Evolutionary conservation across 1,139 yeast species (phyloP).

Genomic region (Meyerozyma elateridarum): DNA sequence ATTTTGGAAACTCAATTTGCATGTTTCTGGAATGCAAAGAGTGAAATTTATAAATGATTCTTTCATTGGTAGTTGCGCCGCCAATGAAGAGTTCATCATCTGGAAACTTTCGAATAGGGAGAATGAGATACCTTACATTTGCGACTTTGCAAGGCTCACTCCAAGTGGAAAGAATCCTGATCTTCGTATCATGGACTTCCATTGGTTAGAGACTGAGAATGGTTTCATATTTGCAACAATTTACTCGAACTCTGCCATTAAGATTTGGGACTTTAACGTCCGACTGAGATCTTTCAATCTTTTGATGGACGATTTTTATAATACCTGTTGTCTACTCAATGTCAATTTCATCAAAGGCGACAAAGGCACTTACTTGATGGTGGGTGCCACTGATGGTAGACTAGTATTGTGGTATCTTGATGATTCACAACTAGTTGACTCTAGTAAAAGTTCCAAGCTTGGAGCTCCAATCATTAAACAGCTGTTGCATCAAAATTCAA

Average conservation of each 20-base stretch:
- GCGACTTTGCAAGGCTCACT: conserved; percentile 45
- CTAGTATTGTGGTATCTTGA: conserved; percentile 57
- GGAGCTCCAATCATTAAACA: conserved; percentile 35
- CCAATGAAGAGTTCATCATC: conserved; percentile 80
- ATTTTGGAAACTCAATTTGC: conserved; percentile 67
- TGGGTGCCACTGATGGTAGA: conserved; percentile 82
- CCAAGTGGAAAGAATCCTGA: conserved; percentile 59
- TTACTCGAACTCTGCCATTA: conserved; percentile 79
- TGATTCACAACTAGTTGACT: conserved; percentile 4
- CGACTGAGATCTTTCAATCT: conserved; percentile 32
- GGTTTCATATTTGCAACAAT: conserved; percentile 57
- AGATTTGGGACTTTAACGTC: conserved; percentile 53
- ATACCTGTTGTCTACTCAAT: conserved; percentile 72
- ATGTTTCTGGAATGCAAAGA: conserved; percentile 83
- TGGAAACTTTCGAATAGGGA: conserved; percentile 55
- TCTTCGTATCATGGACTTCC: conserved; percentile 84
- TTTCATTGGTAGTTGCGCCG: conserved; percentile 62
- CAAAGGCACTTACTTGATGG: conserved; percentile 32
- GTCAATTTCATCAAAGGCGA: conserved; percentile 41
- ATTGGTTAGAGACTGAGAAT: conserved; percentile 29
- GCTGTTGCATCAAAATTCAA: conserved; percentile 78
- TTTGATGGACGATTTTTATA: conserved; percentile 49
- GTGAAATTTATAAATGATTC: conserved; percentile 55
- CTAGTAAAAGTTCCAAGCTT: conserved; percentile 9
- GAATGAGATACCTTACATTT: conserved; percentile 37